Evolutionary conservation across 768 basidiomycete species (phyloP), one percentile per base, ranked within the genome.

Genomic region (Dendrothele bispora): DNA sequence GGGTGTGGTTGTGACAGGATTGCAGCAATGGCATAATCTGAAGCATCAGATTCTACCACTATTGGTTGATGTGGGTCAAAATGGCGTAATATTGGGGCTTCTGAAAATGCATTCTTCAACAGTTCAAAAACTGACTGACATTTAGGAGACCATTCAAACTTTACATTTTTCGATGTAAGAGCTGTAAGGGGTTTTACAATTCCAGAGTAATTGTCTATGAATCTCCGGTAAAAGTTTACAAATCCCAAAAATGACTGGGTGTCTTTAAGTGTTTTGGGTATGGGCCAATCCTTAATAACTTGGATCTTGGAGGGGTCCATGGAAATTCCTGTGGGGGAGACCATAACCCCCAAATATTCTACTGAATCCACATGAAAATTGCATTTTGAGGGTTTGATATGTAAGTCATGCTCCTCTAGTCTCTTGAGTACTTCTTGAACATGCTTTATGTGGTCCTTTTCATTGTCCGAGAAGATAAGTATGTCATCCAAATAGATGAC

Each of bases 401-500:
- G 61, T 1, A 66, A 46, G 10, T 59, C 43, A 29, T 64, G 39
- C 5, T 61, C 45, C 11, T 39, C 30, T 3, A 65, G 38, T 1
- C 44, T 34, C 15, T 54, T 30, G 8, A 65, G 45, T 3, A 65
- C 58, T 38, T 57, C 25, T 6, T 45, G 32, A 1, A 55, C 53
- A 11, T 49, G 22, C 27, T 37, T 3, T 7, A 37, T 18, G 30
- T 63, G 58, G 15, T 55, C 48, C 7, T 48, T 24, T 17, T 30
- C 18, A 30, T 41, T 39, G n/a, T 38, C 25, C 10, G 34, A 25
- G 20, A 55, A 61, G 26, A 69, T 58, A 0, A 68, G 34, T 10
- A 67, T 64, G 46, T 68, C 57, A 35, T 68, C 61, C 0, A 69
- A 34, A 39, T 71, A 70, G 3, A 71, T 56, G 1, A 70, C 24